Conservation (phyloP, 179 eudicot genomes). For the Vitellaria paradoxa region DNA sequence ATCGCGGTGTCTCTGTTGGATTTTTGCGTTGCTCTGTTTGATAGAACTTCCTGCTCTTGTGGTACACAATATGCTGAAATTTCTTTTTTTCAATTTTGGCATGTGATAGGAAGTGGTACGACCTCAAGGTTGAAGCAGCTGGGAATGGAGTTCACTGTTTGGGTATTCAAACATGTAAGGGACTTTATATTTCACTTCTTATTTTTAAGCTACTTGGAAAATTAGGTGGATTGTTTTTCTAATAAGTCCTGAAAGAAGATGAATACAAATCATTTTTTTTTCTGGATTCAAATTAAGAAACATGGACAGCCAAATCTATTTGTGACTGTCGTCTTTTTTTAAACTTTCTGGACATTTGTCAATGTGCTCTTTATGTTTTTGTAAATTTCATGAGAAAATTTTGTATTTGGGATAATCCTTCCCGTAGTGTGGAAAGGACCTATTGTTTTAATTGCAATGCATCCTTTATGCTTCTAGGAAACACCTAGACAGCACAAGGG, state of each 20-base stretch:
- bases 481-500: neutral
- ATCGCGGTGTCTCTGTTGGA: neutral
- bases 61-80: neutral
- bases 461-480: neutral
- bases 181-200: slow-evolving; percentile 13
- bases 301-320: neutral
- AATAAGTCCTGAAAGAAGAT: neutral
- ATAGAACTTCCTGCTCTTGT: neutral
- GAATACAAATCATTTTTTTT: neutral
- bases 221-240: neutral
- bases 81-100: neutral
- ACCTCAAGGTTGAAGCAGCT: slow-evolving; percentile 89
- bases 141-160: slow-evolving; percentile 97
- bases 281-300: neutral
- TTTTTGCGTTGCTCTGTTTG: slow-evolving; percentile 7
- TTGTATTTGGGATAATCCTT: too few species aligned
- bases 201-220: neutral
- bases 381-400: too few species aligned
- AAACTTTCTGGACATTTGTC: too few species aligned
- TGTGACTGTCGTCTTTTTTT: neutral
- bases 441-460: too few species aligned
- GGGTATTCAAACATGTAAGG: slow-evolving; percentile 98
- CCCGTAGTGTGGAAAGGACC: too few species aligned
- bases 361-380: too few species aligned
- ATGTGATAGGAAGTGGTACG: slow-evolving; percentile 65